Evolutionary conservation across 1,139 yeast species (phyloP).

Genomic region (Yamadazyma triangularis): DNA sequence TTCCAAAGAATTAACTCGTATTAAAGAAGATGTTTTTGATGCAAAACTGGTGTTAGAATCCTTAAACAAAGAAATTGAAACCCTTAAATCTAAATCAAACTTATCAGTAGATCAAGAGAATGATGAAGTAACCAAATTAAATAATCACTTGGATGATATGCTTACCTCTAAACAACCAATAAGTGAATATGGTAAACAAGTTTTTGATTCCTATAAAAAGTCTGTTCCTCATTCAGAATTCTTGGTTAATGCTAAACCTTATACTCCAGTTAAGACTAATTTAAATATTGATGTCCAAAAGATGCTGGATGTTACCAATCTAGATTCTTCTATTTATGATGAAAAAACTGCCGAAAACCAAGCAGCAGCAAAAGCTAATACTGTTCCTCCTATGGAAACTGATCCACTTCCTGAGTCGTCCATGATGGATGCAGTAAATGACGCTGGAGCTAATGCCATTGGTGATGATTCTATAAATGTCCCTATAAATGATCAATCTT

Average conservation of each 20-base stretch:
- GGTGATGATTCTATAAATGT: too few species aligned
- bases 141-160: conserved; percentile 14
- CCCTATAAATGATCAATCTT: too few species aligned
- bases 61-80: conserved; percentile 17
- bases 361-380: conserved; percentile 1
- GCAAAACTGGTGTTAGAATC: conserved; percentile 12
- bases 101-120: conserved; percentile 1
- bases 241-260: conserved; percentile 7
- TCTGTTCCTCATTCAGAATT: conserved; percentile 15
- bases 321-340: conserved; percentile 11
- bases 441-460: too few species aligned
- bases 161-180: conserved; percentile 14
- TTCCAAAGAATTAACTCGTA: conserved; percentile 14
- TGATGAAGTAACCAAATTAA: conserved; percentile 3
- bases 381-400: neutral
- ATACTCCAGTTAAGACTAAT: conserved; percentile 3
- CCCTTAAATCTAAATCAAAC: conserved; percentile 3
- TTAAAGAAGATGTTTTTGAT: conserved; percentile 18
- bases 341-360: neutral
- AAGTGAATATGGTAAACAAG: conserved; percentile 12
- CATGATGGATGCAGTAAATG: too few species aligned
- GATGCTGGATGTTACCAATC: conserved; percentile 23
- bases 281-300: conserved; percentile 12
- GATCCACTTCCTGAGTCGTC: too few species aligned
- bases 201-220: conserved; percentile 13